Base-by-base conservation (phyloP, 1,284 basidiomycete species). In the Ceratobasidium sp. region DNA sequence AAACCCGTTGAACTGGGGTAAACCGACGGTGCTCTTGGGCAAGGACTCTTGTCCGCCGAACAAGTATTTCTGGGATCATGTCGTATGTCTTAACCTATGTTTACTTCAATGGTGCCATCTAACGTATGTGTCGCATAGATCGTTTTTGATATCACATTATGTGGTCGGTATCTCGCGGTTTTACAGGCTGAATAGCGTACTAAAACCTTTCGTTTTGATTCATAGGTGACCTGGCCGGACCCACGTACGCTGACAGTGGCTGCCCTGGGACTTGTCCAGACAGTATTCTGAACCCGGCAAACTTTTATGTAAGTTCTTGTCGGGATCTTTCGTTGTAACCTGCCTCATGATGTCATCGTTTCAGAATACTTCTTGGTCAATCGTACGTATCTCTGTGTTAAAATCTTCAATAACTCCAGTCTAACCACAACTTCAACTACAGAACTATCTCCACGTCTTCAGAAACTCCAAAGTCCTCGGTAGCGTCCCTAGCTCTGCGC, bases 191-290 rank as follows among this genome's bases (percentile, higher is more conserved):
- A 15, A 55, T n/a, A n/a, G 4, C 26, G 18, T 18, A n/a, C 26
- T 33, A 33, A 33, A 33, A 33, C 33, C 33, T 33, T 33, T 67
- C 33, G 68, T 64, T 58, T 49, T 53, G 56, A 15, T 13, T n/a
- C 28, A 18, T 20, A 77, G 75, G 94, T 70, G 93, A 94, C 84
- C 94, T 93, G 93, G 94, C 93, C 4, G 94, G 93, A 56, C 92
- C 93, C 83, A 91, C 91, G 2, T 95, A 93, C 82, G 72, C 81
- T 10, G 72, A 75, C 26, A 91, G 92, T 1, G 89, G 89, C 26
- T 95, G 93, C 82, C 91, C 93, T 6, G 94, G 94, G 55, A 91
- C 92, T 58, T 95, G 94, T 82, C 83, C 87, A 15, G 87, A 90
- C 26, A 87, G 87, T 77, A 84, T 95, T 51, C 90, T 88, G 86